Evolutionary conservation across 148 eudicot genomes (phyloP), one percentile per base, ranked within the genome.

Genomic region (Beta vulgaris): DNA sequence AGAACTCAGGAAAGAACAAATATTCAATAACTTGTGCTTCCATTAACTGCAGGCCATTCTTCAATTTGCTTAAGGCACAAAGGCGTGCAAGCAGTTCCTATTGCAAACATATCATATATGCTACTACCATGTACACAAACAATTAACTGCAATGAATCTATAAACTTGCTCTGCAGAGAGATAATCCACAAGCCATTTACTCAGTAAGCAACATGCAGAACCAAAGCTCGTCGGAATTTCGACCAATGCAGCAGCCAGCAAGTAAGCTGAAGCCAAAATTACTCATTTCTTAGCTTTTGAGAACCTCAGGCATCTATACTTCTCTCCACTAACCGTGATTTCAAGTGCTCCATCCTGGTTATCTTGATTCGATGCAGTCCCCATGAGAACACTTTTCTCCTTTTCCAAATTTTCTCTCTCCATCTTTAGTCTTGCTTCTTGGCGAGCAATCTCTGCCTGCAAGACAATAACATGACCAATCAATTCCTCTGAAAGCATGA

Each of bases 301-400:
- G 75, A 95, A 95, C 84, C 99, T 86, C 75, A 95, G 91, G 80
- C 99, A 95, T 64, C 99, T 87, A 66, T 95, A 95, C 82, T 95
- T 95, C 82, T 95, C 99, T 9, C 97, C 97, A 75, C 99, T 89
- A 19, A 96, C 99, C 0, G 99, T 96, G 79, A 96, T 96, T 78
- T 96, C 99, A 75, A 96, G 98, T 62, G 99, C 98, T 76, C 99
- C 98, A 69, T 96, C 99, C 79, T 96, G 99, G 79, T 91, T 96
- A 77, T 96, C 99, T 84, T 91, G 98, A 86, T 92, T 95, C 19
- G 99, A 92, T 29, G 98, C 98, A 46, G 99, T 96, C 79, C 99
- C 98, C 99, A 96, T 96, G 18, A 96, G 89, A 55, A 96, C 98
- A 69, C 99, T 96, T 80, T 96, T 96, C 87, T 96, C 99, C 73